Conservation (phyloP, 345 rosid genomes). For the Moricandia arvensis region DNA sequence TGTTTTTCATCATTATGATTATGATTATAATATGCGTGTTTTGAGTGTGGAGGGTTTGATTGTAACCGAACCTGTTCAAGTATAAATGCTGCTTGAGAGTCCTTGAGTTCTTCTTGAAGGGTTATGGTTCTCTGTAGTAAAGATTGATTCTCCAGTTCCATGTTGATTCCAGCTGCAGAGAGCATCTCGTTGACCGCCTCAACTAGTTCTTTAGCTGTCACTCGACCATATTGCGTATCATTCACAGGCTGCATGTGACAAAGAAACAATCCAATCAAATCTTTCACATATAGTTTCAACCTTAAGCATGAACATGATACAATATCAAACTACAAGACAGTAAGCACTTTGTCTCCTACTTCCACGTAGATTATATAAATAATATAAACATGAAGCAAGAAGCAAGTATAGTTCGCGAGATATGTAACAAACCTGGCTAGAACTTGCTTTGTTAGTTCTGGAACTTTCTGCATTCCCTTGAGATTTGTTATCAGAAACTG, state of each 20-base stretch:
- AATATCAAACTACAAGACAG: conserved; percentile 2
- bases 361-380: not conserved
- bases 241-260: conserved; percentile 46
- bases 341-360: not conserved
- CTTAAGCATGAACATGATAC: not conserved
- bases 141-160: conserved; percentile 80
- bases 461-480: conserved; percentile 50
- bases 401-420: not conserved
- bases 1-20: not conserved
- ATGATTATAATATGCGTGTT: not conserved
- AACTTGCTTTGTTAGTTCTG: conserved; percentile 43
- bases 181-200: conserved; percentile 93
- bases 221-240: conserved; percentile 66
- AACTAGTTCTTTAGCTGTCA: conserved; percentile 80
- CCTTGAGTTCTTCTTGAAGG: conserved; percentile 76
- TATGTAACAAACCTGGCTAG: conserved; percentile 58
- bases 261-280: conserved; percentile 25
- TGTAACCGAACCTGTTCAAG: conserved; percentile 73
- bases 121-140: conserved; percentile 65
- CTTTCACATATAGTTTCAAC: not conserved
- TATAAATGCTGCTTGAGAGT: conserved; percentile 69
- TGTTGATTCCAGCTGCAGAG: conserved; percentile 80
- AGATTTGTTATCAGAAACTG: conserved; percentile 35
- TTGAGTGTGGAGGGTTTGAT: not conserved
- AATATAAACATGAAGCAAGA: not conserved